Conservation (phyloP, 768 basidiomycete species). For the Ramaria sp. region DNA sequence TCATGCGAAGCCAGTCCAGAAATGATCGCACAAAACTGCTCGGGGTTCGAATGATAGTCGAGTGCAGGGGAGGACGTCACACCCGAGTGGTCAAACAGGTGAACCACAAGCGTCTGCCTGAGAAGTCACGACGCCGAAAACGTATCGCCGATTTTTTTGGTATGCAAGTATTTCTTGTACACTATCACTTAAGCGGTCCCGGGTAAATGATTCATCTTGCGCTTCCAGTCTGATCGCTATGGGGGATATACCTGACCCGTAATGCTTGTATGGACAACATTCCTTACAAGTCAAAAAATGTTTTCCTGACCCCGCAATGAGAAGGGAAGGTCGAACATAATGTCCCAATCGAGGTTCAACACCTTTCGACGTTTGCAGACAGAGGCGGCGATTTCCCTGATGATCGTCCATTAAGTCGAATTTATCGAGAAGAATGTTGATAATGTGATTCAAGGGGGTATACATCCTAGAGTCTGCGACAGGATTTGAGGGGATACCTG, state of each 20-base stretch:
- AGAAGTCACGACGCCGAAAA: background rate
- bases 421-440: too few relatives aligned
- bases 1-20: background rate
- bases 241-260: too few relatives aligned
- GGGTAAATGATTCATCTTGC: background rate
- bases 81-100: background rate
- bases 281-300: too few relatives aligned
- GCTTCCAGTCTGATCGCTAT: background rate
- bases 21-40: background rate
- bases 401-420: too few relatives aligned
- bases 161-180: background rate
- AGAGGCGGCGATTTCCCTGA: too few relatives aligned
- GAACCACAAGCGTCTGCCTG: background rate
- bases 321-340: background rate
- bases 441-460: too few relatives aligned
- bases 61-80: background rate
- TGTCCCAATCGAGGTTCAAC: background rate
- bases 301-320: background rate
- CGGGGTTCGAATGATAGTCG: background rate
- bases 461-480: background rate
- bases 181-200: too few relatives aligned
- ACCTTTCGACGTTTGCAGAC: too few relatives aligned
- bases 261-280: too few relatives aligned
- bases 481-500: background rate
- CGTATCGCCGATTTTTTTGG: background rate